Base-by-base conservation (phyloP, 306 rosid species). In the Quercus ilex region DNA sequence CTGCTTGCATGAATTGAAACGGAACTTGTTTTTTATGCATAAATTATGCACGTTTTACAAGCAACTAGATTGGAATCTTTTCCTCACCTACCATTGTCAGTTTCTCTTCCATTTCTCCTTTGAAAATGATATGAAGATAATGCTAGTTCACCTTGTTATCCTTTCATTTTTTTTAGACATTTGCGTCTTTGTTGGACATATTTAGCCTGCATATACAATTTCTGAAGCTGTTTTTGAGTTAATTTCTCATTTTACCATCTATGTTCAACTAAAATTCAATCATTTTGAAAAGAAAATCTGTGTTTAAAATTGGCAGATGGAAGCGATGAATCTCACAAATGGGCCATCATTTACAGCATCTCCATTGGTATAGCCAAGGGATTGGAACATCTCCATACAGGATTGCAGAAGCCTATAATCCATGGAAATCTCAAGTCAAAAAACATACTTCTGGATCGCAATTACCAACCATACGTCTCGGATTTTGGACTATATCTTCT, bases 391-490 rank as follows among this genome's bases (percentile, higher is more conserved):
- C 97, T 96, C 72, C 99, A 96, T 89, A 85, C 88, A 59, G 86
- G 85, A 79, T 83, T 79, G 0, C 83, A 88, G 41, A 90, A 87
- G 83, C 93, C 96, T 5, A 23, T 93, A 4, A 80, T 93, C 76
- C 99, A 96, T 52, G 97, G 98, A 68, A 96, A 96, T 81, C 91
- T 96, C 80, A 93, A 90, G 83, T 90, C 93, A 2, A 91, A 91
- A 77, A 96, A 96, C 88, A 23, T 96, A 65, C 89, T 96, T 59
- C 75, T 93, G 83, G 98, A 90, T 70, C 88, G 79, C 30, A 79
- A 86, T 57, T 81, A 74, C 80, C 87, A 89, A 11, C 93, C 99
- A 1, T 68, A 74, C 78, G 79, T 96, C 80, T 86, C 99, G 0
- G 99, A 96, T 89, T 93, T 83, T 2, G 90, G 94, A 57, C 85